Base-by-base conservation (phyloP, 495 filamentous ascomycete genomes). In the Xeromyces bisporus region DNA sequence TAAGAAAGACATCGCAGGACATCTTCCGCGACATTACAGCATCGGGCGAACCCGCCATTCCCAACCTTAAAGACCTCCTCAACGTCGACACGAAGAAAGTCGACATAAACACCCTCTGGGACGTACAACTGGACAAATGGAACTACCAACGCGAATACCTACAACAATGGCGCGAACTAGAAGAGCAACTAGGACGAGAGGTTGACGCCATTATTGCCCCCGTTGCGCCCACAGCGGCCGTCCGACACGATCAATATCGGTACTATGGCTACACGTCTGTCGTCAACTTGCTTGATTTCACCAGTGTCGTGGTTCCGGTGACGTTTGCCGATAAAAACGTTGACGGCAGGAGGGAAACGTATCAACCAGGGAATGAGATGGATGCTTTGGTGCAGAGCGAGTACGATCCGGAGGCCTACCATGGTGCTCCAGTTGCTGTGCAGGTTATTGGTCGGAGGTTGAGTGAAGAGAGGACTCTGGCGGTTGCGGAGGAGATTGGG, bases 171-270 rank as follows among this genome's bases (percentile, higher is more conserved):
- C 47, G 47, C 18, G 18, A 46, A 12, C 17, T 38, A n/a, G 52
- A 51, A 18, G 47, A 45, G 12, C 24, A 47, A 18, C 26, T 42
- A 31, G 50, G 29, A 41, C 46, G 33, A 39, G 53, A 44, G 27
- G 15, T 35, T 9, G 48, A 51, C 23, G 69, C 65, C 0, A 49
- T 73, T 16, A 61, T 73, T 25, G 61, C 60, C 35, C 69, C 67
- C 0, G 57, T 66, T n/a, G 58, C 60, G 6, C 56, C 66, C 1
- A 45, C 50, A 0, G 53, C 58, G 0, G 56, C 53, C 2, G 36
- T 47, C 12, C 38, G 46, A 9, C 51, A 50, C 29, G 38, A 55
- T 15, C 43, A 53, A 33, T 53, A 47, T 38, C 34, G 37, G 17
- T 55, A 56, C 30, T 48, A 42, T 18, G 55, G 51, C 7, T 64